A percentile compares a stretch with the other conserved stretches of the same genome.
These are phyloP conservation scores for Ustilago vetiveriae DNA, from an alignment of 1,284 basidiomycete genomes.

Conservation along the genomic window DNA sequence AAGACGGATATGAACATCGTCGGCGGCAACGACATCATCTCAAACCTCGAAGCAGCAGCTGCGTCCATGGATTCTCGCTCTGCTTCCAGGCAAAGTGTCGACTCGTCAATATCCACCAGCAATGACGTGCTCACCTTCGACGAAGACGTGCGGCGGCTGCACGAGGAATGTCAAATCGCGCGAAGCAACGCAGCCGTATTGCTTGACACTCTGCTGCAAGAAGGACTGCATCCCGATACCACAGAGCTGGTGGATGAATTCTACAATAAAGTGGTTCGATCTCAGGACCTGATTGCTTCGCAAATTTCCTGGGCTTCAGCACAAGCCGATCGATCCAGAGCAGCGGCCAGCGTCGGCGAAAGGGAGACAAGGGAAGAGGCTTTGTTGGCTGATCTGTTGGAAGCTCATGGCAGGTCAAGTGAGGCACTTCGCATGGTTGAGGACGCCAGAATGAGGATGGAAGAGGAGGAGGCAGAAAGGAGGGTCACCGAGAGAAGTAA, in stretches of 20 bases:
- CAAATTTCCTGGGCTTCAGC: slow-evolving; percentile 58
- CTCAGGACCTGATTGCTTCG: slow-evolving; percentile 43
- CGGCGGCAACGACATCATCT: slow-evolving; percentile 11
- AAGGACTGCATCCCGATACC: slow-evolving; percentile 26
- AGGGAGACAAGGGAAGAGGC: slow-evolving; percentile 43
- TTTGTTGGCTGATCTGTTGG: slow-evolving; percentile 51
- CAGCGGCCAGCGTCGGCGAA: background rate
- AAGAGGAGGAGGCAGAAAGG: slow-evolving; percentile 53
- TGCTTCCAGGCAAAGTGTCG: slow-evolving; percentile 2
- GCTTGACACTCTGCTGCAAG: slow-evolving; percentile 41
- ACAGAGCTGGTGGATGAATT: slow-evolving; percentile 41
- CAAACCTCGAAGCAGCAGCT: slow-evolving; percentile 29
- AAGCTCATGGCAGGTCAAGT: slow-evolving; percentile 45
- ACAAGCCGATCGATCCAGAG: slow-evolving; percentile 34
- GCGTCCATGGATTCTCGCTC: slow-evolving; percentile 17
- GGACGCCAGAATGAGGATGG: slow-evolving; percentile 26
- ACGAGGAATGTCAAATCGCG: slow-evolving; percentile 56
- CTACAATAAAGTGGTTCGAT: slow-evolving; percentile 31
- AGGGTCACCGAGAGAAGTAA: slow-evolving; percentile 46
- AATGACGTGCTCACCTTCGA: slow-evolving; percentile 19
- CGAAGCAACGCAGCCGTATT: slow-evolving; percentile 48
- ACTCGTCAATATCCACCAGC: background rate
- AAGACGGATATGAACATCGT: background rate
- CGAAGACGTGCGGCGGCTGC: slow-evolving; percentile 51
- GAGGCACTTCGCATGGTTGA: slow-evolving; percentile 38